These are phyloP conservation scores for Euphorbia corollata DNA, from an alignment of 441 rosid genomes.

Conservation along the genomic window DNA sequence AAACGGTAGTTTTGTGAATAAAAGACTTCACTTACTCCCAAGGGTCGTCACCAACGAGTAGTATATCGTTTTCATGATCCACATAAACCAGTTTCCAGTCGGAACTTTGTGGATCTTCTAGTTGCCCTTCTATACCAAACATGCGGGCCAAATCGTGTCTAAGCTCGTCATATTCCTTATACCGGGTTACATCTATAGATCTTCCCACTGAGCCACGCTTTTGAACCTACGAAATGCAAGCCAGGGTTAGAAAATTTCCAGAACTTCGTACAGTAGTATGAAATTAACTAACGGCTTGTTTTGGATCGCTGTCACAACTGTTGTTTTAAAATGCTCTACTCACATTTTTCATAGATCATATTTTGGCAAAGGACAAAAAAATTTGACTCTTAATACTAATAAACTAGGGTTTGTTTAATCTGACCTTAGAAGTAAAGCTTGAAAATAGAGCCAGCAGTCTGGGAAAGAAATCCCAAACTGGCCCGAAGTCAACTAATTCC, in stretches of 20 bases:
- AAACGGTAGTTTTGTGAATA: not conserved
- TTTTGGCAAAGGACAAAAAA: too few species aligned
- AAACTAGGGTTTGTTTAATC: too few species aligned
- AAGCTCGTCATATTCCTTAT: conserved; percentile 73
- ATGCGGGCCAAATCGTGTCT: conserved; percentile 80
- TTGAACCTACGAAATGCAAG: conserved; percentile 57
- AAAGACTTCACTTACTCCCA: conserved; percentile 76
- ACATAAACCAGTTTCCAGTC: conserved; percentile 92
- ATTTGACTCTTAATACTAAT: too few species aligned
- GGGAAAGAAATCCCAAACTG: too few species aligned
- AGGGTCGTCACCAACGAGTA: conserved; percentile 94
- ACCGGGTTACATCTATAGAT: conserved; percentile 85
- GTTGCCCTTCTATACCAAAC: conserved; percentile 95
- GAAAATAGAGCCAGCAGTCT: too few species aligned
- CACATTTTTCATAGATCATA: too few species aligned
- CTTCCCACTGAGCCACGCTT: conserved; percentile 95
- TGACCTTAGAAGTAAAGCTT: too few species aligned
- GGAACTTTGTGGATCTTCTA: conserved; percentile 82
- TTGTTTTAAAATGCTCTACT: too few species aligned
- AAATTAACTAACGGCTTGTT: too few species aligned
- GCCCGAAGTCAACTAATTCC: too few species aligned
- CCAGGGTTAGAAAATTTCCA: conserved; percentile 30
- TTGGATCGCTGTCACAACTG: too few species aligned
- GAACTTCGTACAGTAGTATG: too few species aligned
- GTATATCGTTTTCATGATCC: conserved; percentile 85